Percentiles rank a stretch among this genome's conserved stretches.
phyloP scores from a whole-genome alignment of 495 filamentous ascomycete genomes.

The Pyrenopolyporus hunteri region DNA sequence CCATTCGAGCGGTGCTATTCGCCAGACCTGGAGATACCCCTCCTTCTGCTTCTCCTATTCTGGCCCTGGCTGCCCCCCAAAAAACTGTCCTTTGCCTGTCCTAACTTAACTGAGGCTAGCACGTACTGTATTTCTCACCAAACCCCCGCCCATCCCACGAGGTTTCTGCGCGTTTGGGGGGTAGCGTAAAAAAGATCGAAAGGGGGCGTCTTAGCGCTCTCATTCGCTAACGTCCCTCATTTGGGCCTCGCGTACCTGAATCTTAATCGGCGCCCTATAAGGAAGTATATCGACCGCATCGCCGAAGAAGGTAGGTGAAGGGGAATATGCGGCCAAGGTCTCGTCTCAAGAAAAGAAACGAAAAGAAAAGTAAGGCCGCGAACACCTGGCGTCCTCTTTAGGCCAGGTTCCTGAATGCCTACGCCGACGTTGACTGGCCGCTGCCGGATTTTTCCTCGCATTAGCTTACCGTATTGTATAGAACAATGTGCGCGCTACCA shows the following conservation, averaged over 20 bases:
- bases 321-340: constrained; percentile 17
- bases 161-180: neutral
- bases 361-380: constrained; percentile 26
- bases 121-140: constrained; percentile 5
- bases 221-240: constrained; percentile 26
- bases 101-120: constrained; percentile 33
- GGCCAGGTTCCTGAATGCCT: constrained; percentile 28
- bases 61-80: neutral
- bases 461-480: too few relatives aligned
- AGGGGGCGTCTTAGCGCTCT: constrained; percentile 12
- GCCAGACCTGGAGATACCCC: constrained; percentile 26
- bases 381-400: constrained; percentile 28
- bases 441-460: constrained; percentile 5
- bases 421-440: constrained; percentile 17
- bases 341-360: constrained; percentile 9
- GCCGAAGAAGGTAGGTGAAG: constrained; percentile 34
- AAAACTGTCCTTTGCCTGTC: constrained; percentile 6
- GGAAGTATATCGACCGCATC: constrained; percentile 11
- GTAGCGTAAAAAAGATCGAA: neutral
- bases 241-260: constrained; percentile 38
- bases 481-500: neutral
- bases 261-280: constrained; percentile 27
- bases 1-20: constrained; percentile 20
- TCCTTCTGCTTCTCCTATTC: constrained; percentile 11
- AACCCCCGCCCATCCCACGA: constrained; percentile 30